Conservation (phyloP, 2,329 filamentous ascomycete genomes). For the Shiraia sp. region DNA sequence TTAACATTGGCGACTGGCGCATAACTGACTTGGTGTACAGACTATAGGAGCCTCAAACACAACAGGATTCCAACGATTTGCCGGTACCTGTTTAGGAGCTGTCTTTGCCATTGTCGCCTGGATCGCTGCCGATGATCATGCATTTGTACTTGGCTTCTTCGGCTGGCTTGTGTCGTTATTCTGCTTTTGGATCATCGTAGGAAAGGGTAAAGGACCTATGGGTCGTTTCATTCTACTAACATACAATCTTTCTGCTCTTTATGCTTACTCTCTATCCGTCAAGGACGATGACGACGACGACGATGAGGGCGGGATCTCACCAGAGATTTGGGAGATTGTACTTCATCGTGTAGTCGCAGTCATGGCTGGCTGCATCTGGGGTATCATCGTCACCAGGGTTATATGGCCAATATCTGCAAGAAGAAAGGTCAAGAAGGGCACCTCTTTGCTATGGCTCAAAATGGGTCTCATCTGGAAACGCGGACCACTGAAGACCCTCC, state of each 20-base stretch:
- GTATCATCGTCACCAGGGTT: conserved; percentile 82
- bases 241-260: conserved; percentile 93
- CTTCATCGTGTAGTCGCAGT: conserved; percentile 87
- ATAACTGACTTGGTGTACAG: conserved; percentile 6
- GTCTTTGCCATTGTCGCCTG: conserved; percentile 75
- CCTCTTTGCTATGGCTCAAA: conserved; percentile 88
- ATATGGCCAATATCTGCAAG: conserved; percentile 95
- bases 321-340: conserved; percentile 85
- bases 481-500: conserved; percentile 77
- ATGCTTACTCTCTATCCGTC: conserved; percentile 87
- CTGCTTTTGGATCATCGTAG: conserved; percentile 89
- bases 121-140: conserved; percentile 74
- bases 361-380: conserved; percentile 86
- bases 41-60: conserved; percentile 96
- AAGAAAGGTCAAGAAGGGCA: conserved; percentile 82
- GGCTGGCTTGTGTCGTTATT: conserved; percentile 80
- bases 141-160: conserved; percentile 74
- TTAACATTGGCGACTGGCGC: too few species aligned
- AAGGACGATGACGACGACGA: conserved; percentile 81
- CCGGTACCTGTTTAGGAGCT: conserved; percentile 84
- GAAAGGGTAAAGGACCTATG: conserved; percentile 81
- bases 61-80: conserved; percentile 82
- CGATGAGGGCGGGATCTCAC: conserved; percentile 78
- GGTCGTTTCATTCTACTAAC: conserved; percentile 92
- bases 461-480: conserved; percentile 97